phyloP scores from a whole-genome alignment of 1,284 basidiomycete species.

The Gomphus bonarii region DNA sequence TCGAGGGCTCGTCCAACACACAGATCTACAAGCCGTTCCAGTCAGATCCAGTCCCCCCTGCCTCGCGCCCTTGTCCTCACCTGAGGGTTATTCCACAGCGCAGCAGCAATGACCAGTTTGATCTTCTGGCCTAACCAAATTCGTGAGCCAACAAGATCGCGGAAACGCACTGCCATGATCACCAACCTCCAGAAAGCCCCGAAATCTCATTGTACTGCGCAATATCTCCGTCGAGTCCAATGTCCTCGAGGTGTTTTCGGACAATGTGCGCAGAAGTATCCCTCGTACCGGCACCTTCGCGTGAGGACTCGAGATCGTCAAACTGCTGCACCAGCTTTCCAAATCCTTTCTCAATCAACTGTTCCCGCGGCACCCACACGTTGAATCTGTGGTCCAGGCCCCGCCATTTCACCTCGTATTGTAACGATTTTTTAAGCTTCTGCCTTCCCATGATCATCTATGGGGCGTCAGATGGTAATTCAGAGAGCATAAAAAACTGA shows the following conservation, averaged over 20 bases:
- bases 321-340: slow-evolving; percentile 89
- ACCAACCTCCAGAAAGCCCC: slow-evolving; percentile 73
- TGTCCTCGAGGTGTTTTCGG: slow-evolving; percentile 86
- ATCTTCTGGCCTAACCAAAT: slow-evolving; percentile 76
- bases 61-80: slow-evolving; percentile 26
- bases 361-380: slow-evolving; percentile 89
- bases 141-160: not conserved
- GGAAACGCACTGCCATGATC: slow-evolving; percentile 16
- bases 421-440: slow-evolving; percentile 94
- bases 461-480: slow-evolving; percentile 7
- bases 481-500: not conserved
- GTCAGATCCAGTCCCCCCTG: slow-evolving; percentile 3
- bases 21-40: slow-evolving; percentile 38
- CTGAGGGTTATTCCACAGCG: slow-evolving; percentile 92
- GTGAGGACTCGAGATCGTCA: slow-evolving; percentile 91
- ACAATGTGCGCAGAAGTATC: slow-evolving; percentile 77
- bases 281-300: slow-evolving; percentile 85
- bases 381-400: slow-evolving; percentile 92
- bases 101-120: slow-evolving; percentile 92
- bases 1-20: slow-evolving; percentile 90
- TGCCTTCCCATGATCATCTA: slow-evolving; percentile 90
- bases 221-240: slow-evolving; percentile 94
- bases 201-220: slow-evolving; percentile 95
- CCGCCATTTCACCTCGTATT: slow-evolving; percentile 96
- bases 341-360: slow-evolving; percentile 84